phyloP scores from a whole-genome alignment of 805 yeast species.

The Metschnikowia peoriensis region DNA sequence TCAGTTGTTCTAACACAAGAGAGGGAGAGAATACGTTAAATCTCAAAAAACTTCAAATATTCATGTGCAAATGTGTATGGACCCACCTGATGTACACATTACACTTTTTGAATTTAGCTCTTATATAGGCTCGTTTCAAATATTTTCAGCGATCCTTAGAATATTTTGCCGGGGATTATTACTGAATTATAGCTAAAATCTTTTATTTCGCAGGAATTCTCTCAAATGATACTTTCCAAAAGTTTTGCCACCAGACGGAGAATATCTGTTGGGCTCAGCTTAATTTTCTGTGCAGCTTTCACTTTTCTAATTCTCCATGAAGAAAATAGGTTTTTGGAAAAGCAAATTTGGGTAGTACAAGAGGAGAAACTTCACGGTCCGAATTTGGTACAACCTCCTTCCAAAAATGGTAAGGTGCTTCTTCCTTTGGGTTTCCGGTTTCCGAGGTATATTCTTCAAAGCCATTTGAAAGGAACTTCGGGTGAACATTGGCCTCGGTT shows the following conservation, averaged over 20 bases:
- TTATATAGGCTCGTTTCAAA: background rate
- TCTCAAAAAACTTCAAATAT: too few species aligned
- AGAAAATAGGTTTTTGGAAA: background rate
- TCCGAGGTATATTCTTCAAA: slow-evolving; percentile 2
- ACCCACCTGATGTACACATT: background rate
- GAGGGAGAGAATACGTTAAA: too few species aligned
- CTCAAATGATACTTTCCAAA: background rate
- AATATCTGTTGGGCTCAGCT: background rate
- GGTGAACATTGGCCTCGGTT: slow-evolving; percentile 3
- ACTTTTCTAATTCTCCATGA: background rate
- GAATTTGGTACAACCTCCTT: background rate
- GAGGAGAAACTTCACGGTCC: background rate
- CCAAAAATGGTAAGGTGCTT: slow-evolving; percentile 4
- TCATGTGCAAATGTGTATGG: background rate
- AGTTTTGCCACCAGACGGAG: background rate
- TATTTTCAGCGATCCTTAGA: background rate
- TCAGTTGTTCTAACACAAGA: too few species aligned
- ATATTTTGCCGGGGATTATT: background rate
- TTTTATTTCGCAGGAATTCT: background rate
- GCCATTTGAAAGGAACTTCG: slow-evolving; percentile 5
- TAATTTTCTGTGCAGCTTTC: background rate
- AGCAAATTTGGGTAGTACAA: background rate
- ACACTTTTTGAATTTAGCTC: background rate
- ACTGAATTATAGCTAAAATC: background rate
- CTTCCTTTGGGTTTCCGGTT: slow-evolving; percentile 8